Conservation (phyloP, 2,329 filamentous ascomycete species). For the Exophiala aquamarina region DNA sequence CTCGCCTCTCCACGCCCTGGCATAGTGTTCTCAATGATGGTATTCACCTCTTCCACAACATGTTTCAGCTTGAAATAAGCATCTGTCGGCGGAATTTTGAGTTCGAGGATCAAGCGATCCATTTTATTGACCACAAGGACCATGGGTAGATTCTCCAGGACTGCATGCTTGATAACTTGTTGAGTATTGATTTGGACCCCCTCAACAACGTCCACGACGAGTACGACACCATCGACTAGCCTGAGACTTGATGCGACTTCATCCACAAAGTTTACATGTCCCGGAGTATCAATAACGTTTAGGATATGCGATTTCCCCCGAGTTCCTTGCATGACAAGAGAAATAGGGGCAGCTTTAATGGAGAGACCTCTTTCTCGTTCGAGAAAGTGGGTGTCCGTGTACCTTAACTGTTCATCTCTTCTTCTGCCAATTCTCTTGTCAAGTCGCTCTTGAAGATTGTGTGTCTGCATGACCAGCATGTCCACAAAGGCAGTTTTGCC, state of each 20-base stretch:
- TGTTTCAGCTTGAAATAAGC: constrained; percentile 99
- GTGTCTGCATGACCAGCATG: constrained; percentile 94
- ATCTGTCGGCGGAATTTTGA: constrained; percentile 90
- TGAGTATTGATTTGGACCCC: constrained; percentile 99
- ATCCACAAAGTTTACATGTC: constrained; percentile 97
- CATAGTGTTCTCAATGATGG: constrained; percentile 82
- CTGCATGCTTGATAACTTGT: constrained; percentile 93
- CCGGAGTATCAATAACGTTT: constrained; percentile 94
- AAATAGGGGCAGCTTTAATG: constrained; percentile 93
- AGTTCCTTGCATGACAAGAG: constrained; percentile 79
- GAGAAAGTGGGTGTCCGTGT: constrained; percentile 87
- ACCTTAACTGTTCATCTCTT: constrained; percentile 85
- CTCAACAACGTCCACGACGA: constrained; percentile 95
- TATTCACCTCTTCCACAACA: constrained; percentile 98
- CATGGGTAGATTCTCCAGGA: constrained; percentile 83
- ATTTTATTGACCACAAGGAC: constrained; percentile 96
- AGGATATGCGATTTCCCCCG: constrained; percentile 93
- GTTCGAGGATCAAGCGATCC: constrained; percentile 89
- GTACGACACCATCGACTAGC: constrained; percentile 84
- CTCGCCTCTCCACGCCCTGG: constrained; percentile 76
- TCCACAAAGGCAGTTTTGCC: constrained; percentile 99
- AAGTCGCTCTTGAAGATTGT: constrained; percentile 76
- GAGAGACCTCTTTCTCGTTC: constrained; percentile 89
- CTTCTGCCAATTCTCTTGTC: constrained; percentile 79
- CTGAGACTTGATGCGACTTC: constrained; percentile 88